These are phyloP conservation scores for Cystofilobasidium bisporidii DNA, from an alignment of 768 basidiomycete species.

Conservation along the genomic window DNA sequence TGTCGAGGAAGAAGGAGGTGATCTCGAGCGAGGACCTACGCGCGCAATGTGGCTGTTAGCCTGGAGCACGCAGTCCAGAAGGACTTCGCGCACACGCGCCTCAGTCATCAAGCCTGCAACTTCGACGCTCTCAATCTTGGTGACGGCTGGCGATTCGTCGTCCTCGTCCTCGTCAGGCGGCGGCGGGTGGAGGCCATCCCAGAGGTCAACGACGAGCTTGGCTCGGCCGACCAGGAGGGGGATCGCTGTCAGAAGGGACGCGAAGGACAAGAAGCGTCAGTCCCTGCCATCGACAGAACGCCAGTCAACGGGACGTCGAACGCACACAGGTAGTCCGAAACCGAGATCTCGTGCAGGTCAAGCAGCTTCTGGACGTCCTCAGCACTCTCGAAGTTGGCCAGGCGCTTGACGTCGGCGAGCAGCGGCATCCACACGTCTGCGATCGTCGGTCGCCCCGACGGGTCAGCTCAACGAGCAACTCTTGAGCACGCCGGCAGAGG, in stretches of 20 bases:
- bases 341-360: conserved; percentile 56
- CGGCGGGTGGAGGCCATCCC: conserved; percentile 13
- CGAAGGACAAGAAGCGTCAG: conserved; percentile 28
- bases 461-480: too few relatives aligned
- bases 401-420: conserved; percentile 46
- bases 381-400: conserved; percentile 48
- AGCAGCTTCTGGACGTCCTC: conserved; percentile 52
- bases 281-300: conserved; percentile 13
- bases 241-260: conserved; percentile 53
- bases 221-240: conserved; percentile 60
- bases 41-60: conserved; percentile 56
- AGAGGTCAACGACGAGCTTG: conserved; percentile 47
- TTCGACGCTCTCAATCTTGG: conserved; percentile 31
- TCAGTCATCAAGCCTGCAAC: conserved; percentile 49
- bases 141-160: conserved; percentile 32
- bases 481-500: too few relatives aligned
- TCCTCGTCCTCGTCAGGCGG: conserved; percentile 31
- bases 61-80: conserved; percentile 50
- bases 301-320: conserved; percentile 27
- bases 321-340: conserved; percentile 71
- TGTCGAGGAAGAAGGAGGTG: too few relatives aligned
- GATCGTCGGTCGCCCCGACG: too few relatives aligned
- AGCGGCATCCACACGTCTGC: conserved; percentile 69
- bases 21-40: conserved; percentile 42
- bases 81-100: conserved; percentile 53